A percentile compares a stretch with the other conserved stretches of the same genome.
Conservation (phyloP, 176 grass and related monocot species). For the Pontederia crassipes region DNA sequence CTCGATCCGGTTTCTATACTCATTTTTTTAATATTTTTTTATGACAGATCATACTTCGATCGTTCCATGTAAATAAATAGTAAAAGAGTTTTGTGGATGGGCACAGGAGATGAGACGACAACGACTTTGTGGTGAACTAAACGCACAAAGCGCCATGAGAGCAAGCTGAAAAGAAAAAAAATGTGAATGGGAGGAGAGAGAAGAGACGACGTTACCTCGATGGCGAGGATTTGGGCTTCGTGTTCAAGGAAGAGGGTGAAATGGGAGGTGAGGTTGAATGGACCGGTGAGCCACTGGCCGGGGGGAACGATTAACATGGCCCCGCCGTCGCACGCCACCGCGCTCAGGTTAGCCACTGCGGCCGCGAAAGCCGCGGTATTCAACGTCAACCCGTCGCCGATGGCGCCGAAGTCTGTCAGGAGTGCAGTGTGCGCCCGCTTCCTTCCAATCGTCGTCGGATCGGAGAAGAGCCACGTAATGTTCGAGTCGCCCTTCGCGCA, state of each 20-base stretch:
- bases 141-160: too few species aligned
- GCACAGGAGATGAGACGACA: too few species aligned
- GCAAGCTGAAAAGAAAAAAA: too few species aligned
- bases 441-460: too few species aligned
- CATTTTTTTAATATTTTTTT: too few species aligned
- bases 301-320: constrained; percentile 60
- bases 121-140: too few species aligned
- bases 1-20: too few species aligned
- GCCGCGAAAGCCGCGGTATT: constrained; percentile 73
- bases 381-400: constrained; percentile 52
- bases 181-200: background rate
- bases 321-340: constrained; percentile 37
- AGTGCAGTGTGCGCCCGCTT: constrained; percentile 35
- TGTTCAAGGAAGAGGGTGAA: constrained; percentile 89
- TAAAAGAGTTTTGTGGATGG: too few species aligned
- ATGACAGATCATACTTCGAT: too few species aligned
- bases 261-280: constrained; percentile 91
- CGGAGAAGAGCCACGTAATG: too few species aligned
- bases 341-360: constrained; percentile 45
- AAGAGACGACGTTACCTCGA: constrained; percentile 31
- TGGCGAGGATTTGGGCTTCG: constrained; percentile 73
- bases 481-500: too few species aligned
- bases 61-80: too few species aligned
- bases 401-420: constrained; percentile 69
- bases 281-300: constrained; percentile 85